phyloP scores from a whole-genome alignment of 371 early-diverging fungal genomes.

The Batkoa obscura region DNA sequence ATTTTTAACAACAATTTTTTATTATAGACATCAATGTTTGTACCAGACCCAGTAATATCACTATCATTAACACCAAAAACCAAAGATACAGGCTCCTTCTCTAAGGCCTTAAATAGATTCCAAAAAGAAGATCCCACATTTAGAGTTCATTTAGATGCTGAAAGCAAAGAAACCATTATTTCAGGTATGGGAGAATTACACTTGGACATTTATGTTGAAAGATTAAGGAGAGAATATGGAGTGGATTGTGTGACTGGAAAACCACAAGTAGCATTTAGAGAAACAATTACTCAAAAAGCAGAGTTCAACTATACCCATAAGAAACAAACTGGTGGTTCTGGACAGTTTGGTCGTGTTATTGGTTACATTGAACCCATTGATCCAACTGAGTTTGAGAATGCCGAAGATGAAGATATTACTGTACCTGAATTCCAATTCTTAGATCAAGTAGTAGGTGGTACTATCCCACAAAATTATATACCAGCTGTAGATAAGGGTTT shows the following conservation, averaged over 20 bases:
- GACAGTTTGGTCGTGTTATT: slow-evolving; percentile 85
- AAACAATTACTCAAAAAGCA: slow-evolving; percentile 58
- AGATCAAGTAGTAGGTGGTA: slow-evolving; percentile 74
- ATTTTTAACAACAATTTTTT: neutral
- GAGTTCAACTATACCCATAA: slow-evolving; percentile 94
- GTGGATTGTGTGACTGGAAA: slow-evolving; percentile 87
- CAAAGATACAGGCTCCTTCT: slow-evolving; percentile 82
- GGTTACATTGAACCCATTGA: slow-evolving; percentile 80
- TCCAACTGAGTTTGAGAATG: neutral
- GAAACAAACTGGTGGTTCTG: slow-evolving; percentile 95
- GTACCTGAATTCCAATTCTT: slow-evolving; percentile 39
- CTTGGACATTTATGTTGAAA: slow-evolving; percentile 86
- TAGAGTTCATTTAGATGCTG: slow-evolving; percentile 81
- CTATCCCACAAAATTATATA: slow-evolving; percentile 84
- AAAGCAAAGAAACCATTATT: slow-evolving; percentile 84
- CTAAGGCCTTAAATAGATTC: slow-evolving; percentile 86
- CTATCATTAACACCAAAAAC: slow-evolving; percentile 75
- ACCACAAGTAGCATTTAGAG: slow-evolving; percentile 93
- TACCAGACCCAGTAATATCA: slow-evolving; percentile 94
- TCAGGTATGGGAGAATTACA: slow-evolving; percentile 88
- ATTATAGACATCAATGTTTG: slow-evolving; percentile 76
- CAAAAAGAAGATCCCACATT: slow-evolving; percentile 96
- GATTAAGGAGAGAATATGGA: slow-evolving; percentile 92
- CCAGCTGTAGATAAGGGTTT: slow-evolving; percentile 94
- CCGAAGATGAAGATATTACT: slow-evolving; percentile 27